Base-by-base conservation (phyloP, 495 filamentous ascomycete genomes). In the Chlorociboria aeruginascens region DNA sequence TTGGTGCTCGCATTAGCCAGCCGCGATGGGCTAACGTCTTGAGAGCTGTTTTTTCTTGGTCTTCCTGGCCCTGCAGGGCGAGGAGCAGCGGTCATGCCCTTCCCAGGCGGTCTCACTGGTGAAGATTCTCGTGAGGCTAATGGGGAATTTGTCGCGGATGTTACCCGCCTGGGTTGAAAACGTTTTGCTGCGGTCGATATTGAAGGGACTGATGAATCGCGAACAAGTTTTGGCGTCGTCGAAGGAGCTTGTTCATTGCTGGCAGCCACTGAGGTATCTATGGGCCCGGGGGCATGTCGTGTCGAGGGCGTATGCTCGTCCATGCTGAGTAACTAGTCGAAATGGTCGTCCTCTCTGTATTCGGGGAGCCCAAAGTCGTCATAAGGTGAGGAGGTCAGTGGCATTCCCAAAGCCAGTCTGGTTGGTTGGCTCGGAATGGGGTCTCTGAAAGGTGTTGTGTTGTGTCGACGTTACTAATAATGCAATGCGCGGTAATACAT, bases 21-120 rank as follows among this genome's bases (percentile, higher is more conserved):
- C 56, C 84, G 73, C 46, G 67, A 69, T 1, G 86, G 86, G 54
- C 81, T 88, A 33, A 71, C 65, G 45, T 89, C 85, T 49, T 81
- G 74, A 47, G 73, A 70, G 48, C 68, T 74, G 61, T 78, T 81
- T 65, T 85, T 86, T 55, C 83, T 76, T 43, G 84, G 82, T 51
- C 75, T 69, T 41, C 72, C 68, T 10, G 67, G 58, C 12, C 62
- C 59, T 28, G 52, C 52, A 14, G 54, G 43, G 8, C 49, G 43
- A 42, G 61, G 63, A 13, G 63, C 53, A n/a, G 62, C 46, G 7
- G 48, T 32, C 29, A 13, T 50, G 7, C 52, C 30, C 51, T 61
- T 65, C 29, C 46, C 54, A 43, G 53, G 50, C 35, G 50, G 67
- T 55, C 70, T 55, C 17, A 61, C 63, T 12, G 72, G 72, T n/a